phyloP scores from a whole-genome alignment of 2,329 filamentous ascomycete genomes.

The Diplodia mutila region DNA sequence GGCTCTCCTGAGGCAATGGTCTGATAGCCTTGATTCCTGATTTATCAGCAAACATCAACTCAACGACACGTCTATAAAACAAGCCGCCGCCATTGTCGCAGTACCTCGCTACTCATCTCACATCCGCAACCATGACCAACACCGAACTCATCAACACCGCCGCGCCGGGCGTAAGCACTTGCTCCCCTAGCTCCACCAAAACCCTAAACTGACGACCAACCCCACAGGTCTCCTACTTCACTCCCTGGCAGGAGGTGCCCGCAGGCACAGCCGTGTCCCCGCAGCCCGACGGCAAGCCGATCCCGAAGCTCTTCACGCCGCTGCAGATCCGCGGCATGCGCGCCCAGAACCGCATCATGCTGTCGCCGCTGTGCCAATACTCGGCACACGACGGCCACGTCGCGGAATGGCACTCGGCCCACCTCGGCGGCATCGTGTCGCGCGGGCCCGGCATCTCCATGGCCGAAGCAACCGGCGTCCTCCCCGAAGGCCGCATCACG shows the following conservation, averaged over 20 bases:
- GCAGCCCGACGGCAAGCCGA: constrained; percentile 50
- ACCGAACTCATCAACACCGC: constrained; percentile 4
- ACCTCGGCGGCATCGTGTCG: constrained; percentile 77
- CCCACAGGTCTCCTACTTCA: constrained; percentile 51
- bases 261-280: constrained; percentile 52
- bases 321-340: constrained; percentile 61
- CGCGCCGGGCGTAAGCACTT: neutral
- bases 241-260: constrained; percentile 50
- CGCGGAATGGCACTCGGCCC: constrained; percentile 80
- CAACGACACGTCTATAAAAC: neutral
- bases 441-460: constrained; percentile 75
- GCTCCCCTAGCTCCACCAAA: neutral
- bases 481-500: constrained; percentile 78
- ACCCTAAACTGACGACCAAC: neutral
- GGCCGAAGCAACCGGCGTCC: constrained; percentile 77
- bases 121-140: neutral
- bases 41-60: constrained; percentile 10
- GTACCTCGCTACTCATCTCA: neutral
- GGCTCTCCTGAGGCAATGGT: constrained; percentile 3
- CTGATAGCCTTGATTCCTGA: constrained; percentile 1
- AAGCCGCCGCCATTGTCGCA: neutral
- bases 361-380: constrained; percentile 70
- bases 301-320: constrained; percentile 64
- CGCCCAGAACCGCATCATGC: constrained; percentile 68
- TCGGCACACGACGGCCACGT: constrained; percentile 70